Base-by-base conservation (phyloP, 768 basidiomycete species). In the Trametes villosa region DNA sequence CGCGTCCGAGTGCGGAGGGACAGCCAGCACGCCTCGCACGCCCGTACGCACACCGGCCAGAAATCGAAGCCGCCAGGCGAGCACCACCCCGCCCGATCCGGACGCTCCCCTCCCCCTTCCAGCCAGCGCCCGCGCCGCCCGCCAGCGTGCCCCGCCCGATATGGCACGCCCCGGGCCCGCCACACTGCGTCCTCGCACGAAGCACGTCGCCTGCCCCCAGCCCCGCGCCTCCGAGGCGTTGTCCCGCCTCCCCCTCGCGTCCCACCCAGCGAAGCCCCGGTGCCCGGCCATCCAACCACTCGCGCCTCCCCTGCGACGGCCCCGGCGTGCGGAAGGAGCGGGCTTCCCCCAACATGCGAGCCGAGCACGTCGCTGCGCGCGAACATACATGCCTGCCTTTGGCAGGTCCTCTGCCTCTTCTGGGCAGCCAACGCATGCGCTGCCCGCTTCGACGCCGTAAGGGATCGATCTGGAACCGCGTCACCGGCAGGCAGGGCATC, bases 21-120 rank as follows among this genome's bases (percentile, higher is more conserved):
- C 9, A 12, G 13, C 22, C 20, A 26, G 22, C 44, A 33, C 18
- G 20, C n/a, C n/a, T n/a, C n/a, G n/a, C n/a, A n/a, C n/a, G 12
- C 13, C 49, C 41, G 17, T 20, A 36, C 22, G 9, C 29, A 26
- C 30, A 41, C 20, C 38, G 45, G 52, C 26, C 46, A 54, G 34
- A 62, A 53, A 62, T 64, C 62, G 62, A 63, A 63, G 52, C 47
- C 17, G 26, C 33, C 27, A 24, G 30, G n/a, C n/a, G n/a, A n/a
- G 22, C 57, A 27, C 36, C 36, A 34, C 54, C 60, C 47, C 46
- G 47, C 60, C 53, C 53, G 41, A 57, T 57, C 44, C 50, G 55
- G 60, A 30, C 50, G n/a, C 7, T 11, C 41, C 4, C 50, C 50
- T 47, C 6, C 58, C 58, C 15, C 4, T 8, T 58, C 17, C n/a